Base-by-base conservation (phyloP, 73 alveolate genomes). In the Paramecium biaurelia region DNA sequence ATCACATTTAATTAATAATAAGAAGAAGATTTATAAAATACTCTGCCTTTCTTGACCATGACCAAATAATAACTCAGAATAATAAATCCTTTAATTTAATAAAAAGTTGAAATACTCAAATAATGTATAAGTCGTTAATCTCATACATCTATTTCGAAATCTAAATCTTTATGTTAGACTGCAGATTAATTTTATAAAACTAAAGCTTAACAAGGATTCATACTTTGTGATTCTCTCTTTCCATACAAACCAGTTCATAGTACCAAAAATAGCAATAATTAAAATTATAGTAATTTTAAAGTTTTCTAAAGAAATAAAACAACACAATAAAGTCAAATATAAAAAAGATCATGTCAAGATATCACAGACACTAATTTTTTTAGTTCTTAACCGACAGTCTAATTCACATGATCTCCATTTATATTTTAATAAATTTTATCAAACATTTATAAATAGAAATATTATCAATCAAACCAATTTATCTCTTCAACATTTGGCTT, bases 181-280 rank as follows among this genome's bases (percentile, higher is more conserved):
- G 47, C 84, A 5, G 84, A 24, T 63, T 8, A 23, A 63, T 23
- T 63, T 23, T 63, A 30, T 63, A 63, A 63, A 32, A 4, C 84
- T 30, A 63, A 63, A 63, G 84, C 84, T 1, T 63, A 63, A 32
- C 84, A 63, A 63, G 84, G 84, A 63, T 79, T 79, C 15, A 24
- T 43, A 1, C 74, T 79, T 32, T 30, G 63, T 79, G 90, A 79
- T 79, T 21, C 76, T 20, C 56, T 79, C 23, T 23, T 41, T 43
- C 74, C 70, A 14, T 79, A 79, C 2, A 32, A 79, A 42, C 90
- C 90, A 38, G 45, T 79, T 38, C 90, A 79, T 45, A 79, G 90
- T 79, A 79, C 70, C 2, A 23, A 43, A 43, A 79, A 79, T 32
- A 63, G 84, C 84, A 63, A 63, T n/a, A 63, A 63, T 32, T 14